These are phyloP conservation scores for Cystofilobasidium ferigula DNA, from an alignment of 768 basidiomycete genomes.

Conservation along the genomic window DNA sequence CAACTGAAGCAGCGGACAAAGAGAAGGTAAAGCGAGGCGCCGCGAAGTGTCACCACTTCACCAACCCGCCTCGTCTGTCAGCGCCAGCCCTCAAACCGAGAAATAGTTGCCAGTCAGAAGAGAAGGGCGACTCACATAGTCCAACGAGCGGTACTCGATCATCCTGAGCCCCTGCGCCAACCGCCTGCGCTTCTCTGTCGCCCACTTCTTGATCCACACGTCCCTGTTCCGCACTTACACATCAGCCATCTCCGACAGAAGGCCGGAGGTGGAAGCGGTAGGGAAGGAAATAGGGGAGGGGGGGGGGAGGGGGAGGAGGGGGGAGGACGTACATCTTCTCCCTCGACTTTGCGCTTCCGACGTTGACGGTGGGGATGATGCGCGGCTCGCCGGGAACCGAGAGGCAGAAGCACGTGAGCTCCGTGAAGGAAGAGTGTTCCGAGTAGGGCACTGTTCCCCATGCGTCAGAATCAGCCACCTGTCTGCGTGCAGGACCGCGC, in stretches of 20 bases:
- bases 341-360: conserved; percentile 41
- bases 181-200: conserved; percentile 59
- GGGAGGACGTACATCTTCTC: conserved; percentile 60
- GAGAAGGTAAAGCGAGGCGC: too few relatives aligned
- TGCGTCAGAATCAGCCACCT: conserved; percentile 27
- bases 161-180: conserved; percentile 34
- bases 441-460: conserved; percentile 52
- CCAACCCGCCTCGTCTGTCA: too few relatives aligned
- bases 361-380: conserved; percentile 78
- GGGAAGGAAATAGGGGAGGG: background rate
- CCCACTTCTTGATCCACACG: conserved; percentile 70
- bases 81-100: too few relatives aligned
- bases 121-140: conserved; percentile 16
- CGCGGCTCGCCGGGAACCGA: conserved; percentile 57
- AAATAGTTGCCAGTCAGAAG: too few relatives aligned
- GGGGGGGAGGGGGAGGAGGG: background rate
- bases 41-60: too few relatives aligned
- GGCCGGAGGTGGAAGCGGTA: background rate
- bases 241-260: background rate
- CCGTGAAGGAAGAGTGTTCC: conserved; percentile 57
- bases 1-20: too few relatives aligned
- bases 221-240: background rate
- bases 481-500: conserved; percentile 4
- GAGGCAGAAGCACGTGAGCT: conserved; percentile 73
- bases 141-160: conserved; percentile 24